Evolutionary conservation across 176 grass and related monocot species (phyloP).

Genomic region (Chloris gayana): DNA sequence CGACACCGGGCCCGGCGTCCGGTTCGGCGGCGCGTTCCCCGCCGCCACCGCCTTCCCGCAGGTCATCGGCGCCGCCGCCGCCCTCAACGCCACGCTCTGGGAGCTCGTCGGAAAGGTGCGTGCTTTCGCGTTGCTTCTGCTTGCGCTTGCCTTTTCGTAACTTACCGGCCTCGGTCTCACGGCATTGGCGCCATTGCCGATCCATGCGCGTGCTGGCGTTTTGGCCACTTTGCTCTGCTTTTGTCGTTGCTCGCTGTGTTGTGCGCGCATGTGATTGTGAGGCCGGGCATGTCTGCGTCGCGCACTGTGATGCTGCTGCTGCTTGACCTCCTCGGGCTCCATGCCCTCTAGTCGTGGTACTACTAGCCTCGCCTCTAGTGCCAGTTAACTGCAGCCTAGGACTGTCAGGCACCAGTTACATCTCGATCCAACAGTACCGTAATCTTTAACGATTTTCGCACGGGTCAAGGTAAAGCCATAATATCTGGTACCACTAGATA

Average conservation of each 20-base stretch:
- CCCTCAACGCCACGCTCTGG: conserved; percentile 89
- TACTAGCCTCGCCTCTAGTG: no score
- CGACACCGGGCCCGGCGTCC: conserved; percentile 54
- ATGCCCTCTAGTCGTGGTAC: no score
- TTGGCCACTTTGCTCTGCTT: no score
- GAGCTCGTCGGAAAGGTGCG: conserved; percentile 83
- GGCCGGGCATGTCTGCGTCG: neutral
- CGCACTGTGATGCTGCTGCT: neutral
- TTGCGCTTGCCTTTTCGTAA: neutral
- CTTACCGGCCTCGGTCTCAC: no score
- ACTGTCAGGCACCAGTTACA: neutral
- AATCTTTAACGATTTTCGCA: no score
- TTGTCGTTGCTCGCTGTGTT: no score
- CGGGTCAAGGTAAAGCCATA: no score
- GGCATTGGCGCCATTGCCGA: no score
- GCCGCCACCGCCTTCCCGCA: conserved; percentile 93
- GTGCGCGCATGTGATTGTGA: no score
- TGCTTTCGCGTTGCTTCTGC: neutral
- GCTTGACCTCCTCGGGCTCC: no score
- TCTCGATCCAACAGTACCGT: neutral
- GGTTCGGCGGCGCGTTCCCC: conserved; percentile 71
- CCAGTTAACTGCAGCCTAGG: neutral
- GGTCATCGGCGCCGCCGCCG: conserved; percentile 79
- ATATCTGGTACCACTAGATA: no score
- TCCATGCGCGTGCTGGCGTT: no score